Percentiles rank a stretch among this genome's conserved stretches.
These are phyloP conservation scores for Triticum urartu DNA, from an alignment of 176 grass and related monocot species.

Conservation along the genomic window DNA sequence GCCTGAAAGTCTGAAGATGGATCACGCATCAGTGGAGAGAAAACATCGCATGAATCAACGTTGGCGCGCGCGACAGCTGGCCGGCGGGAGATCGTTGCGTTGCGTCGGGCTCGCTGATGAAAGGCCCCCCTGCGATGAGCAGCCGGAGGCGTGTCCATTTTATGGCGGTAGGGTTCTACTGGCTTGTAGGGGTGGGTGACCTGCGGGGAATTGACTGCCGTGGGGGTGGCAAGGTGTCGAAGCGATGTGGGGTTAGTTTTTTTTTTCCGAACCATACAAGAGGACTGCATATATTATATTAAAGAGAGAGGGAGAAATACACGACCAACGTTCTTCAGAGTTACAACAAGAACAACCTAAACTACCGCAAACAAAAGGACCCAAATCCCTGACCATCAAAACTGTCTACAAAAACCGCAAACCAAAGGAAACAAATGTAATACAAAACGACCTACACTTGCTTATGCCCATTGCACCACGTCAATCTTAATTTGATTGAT, in stretches of 20 bases:
- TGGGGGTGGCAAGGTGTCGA: background rate
- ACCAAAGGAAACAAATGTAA: no score
- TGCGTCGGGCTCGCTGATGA: background rate
- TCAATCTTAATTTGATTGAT: no score
- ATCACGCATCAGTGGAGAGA: background rate
- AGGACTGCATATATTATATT: no score
- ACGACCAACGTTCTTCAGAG: no score
- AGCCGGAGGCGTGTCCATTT: background rate
- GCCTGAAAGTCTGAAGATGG: background rate
- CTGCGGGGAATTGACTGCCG: background rate
- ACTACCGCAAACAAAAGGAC: no score
- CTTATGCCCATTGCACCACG: no score
- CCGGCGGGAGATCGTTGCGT: background rate
- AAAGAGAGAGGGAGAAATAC: no score
- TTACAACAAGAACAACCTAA: no score
- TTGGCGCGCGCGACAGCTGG: background rate
- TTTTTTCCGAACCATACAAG: no score
- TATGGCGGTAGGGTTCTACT: background rate
- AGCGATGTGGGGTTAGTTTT: background rate
- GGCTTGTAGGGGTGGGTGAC: background rate
- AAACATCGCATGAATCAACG: background rate
- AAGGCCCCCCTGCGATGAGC: background rate
- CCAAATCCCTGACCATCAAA: no score
- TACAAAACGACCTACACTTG: no score
- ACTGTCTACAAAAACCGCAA: no score